Percentiles rank a stretch among this genome's conserved stretches.
Conservation (phyloP, 2,329 filamentous ascomycete genomes). For the Epichloe aotearoae region DNA sequence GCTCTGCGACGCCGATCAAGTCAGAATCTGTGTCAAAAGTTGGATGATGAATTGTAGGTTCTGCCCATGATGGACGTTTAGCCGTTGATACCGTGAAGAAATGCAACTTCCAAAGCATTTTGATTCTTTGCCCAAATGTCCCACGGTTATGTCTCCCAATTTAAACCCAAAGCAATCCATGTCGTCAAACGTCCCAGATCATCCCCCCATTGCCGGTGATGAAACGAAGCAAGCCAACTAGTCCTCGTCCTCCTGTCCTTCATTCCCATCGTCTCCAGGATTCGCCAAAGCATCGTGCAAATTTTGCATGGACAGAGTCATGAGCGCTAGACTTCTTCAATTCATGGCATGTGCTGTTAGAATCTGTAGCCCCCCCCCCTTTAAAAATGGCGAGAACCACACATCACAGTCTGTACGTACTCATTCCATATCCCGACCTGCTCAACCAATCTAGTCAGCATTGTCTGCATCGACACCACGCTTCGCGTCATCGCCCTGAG, state of each 20-base stretch:
- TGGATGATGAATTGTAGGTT: neutral
- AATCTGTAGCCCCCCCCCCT: too few relatives aligned
- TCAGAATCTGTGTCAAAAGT: neutral
- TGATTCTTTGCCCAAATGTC: neutral
- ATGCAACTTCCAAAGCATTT: neutral
- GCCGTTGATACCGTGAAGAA: neutral
- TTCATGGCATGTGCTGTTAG: neutral
- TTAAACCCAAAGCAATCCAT: neutral
- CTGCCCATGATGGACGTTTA: too few relatives aligned
- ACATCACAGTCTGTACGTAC: too few relatives aligned
- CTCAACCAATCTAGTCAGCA: too few relatives aligned
- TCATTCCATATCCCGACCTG: rapidly evolving
- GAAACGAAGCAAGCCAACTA: neutral
- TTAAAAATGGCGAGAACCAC: too few relatives aligned
- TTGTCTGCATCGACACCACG: rapidly evolving
- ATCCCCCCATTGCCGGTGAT: neutral
- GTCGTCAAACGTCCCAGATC: neutral
- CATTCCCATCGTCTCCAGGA: neutral
- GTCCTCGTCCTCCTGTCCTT: neutral
- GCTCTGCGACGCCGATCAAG: slow-evolving; percentile 4
- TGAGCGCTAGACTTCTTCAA: neutral
- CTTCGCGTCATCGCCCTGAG: too few relatives aligned
- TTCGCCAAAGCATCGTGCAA: neutral
- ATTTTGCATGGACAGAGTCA: neutral
- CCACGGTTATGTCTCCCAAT: neutral